Evolutionary conservation across 495 filamentous ascomycete species (phyloP).

Genomic region (Eremomyces bilateralis): DNA sequence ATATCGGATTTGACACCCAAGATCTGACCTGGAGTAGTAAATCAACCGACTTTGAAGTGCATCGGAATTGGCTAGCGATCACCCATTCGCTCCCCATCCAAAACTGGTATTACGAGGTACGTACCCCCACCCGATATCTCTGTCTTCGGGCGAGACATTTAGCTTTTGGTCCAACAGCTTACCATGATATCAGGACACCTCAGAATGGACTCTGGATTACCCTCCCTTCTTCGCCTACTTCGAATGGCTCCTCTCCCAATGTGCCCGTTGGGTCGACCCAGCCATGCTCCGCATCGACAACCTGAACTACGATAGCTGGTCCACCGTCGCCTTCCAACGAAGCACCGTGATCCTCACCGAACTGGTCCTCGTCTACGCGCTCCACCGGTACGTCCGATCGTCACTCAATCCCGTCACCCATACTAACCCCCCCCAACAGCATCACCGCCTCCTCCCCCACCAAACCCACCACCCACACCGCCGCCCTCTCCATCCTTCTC

Average conservation of each 20-base stretch:
- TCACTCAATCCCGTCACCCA: background rate
- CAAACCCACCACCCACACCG: constrained; percentile 65
- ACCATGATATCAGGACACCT: constrained; percentile 39
- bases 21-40: no score
- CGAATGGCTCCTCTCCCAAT: constrained; percentile 79
- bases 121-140: background rate
- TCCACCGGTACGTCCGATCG: constrained; percentile 37
- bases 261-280: constrained; percentile 53
- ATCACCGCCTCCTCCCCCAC: constrained; percentile 48
- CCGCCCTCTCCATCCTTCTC: constrained; percentile 71
- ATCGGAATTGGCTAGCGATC: constrained; percentile 93
- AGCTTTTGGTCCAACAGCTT: background rate
- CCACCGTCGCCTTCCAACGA: constrained; percentile 84
- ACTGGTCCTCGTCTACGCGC: constrained; percentile 61
- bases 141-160: background rate
- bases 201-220: constrained; percentile 98
- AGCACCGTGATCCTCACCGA: constrained; percentile 74
- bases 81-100: constrained; percentile 70
- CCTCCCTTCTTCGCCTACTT: constrained; percentile 95
- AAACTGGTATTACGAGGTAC: constrained; percentile 85
- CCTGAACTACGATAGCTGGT: constrained; percentile 67
- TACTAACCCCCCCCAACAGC: constrained; percentile 20
- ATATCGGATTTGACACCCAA: no score
- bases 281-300: constrained; percentile 66
- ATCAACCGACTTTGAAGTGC: constrained; percentile 98